Evolutionary conservation across 495 filamentous ascomycete genomes (phyloP), one percentile per base, ranked within the genome.

Genomic region (Talaromyces stipitatus): DNA sequence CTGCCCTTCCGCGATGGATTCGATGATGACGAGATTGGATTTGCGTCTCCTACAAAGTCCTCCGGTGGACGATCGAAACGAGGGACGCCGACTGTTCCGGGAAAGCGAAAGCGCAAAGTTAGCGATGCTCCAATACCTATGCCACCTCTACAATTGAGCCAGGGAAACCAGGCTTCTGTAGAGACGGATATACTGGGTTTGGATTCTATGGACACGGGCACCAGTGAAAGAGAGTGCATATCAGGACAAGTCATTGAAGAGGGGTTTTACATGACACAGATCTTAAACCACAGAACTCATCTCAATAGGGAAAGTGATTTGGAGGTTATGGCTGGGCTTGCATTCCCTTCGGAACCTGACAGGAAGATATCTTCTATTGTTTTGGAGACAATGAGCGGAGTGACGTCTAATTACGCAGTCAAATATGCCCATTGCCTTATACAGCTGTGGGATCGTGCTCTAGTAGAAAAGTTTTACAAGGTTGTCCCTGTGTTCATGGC

Each of bases 1-100:
- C 71, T 80, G 10, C 76, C 78, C 0, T 79, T 82, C 38, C 72
- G 86, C 22, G 87, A 90, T 75, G 87, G 87, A 23, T 90, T 90
- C 61, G 83, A 87, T 47, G 85, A 90, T 57, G 80, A 85, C 41
- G 86, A 90, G 60, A 81, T 89, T 41, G 65, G 78, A 23, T 69
- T 80, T 56, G 62, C 76, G 7, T 86, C 83, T 24, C 83, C 83
- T 1, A 81, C 74, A 55, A 85, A 80, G 61, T 72, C 77, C 29
- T 48, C 24, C n/a, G 70, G 66, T 2, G 76, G 72, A 50, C 69
- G 72, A 50, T 78, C 72, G 6, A 85, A 82, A 57, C 68, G 74
- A 28, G 64, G 62, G 5, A 88, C 86, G 1, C 80, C 84, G n/a
- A 84, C 79, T 47, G 74, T 73, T 23, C 78, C 75, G 7, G 70